Evolutionary conservation across 345 rosid genomes (phyloP).

Genomic region (Draba incana): DNA sequence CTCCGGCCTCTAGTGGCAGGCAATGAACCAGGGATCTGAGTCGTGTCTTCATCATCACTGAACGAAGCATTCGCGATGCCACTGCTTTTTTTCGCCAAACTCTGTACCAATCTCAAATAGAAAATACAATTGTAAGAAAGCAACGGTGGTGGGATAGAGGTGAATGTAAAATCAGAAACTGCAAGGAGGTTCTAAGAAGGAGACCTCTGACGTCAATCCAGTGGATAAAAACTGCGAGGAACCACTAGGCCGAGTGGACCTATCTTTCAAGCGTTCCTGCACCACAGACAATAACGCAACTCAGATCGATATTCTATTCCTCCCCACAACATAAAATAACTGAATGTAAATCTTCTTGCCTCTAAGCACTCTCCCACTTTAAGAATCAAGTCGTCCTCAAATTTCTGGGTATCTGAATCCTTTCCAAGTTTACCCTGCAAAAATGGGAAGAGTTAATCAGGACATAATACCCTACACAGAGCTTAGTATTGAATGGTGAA

Average conservation of each 20-base stretch:
- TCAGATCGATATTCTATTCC: conserved; percentile 25
- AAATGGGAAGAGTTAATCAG: conserved; percentile 22
- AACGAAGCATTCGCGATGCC: conserved; percentile 69
- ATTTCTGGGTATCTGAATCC: conserved; percentile 65
- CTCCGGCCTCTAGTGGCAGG: conserved; percentile 59
- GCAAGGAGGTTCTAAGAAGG: conserved; percentile 19
- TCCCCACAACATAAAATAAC: neutral
- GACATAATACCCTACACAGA: neutral
- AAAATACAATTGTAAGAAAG: conserved; percentile 31
- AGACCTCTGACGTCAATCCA: conserved; percentile 65
- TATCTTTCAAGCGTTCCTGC: conserved; percentile 89
- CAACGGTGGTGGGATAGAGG: conserved; percentile 12
- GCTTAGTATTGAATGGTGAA: conserved; percentile 1
- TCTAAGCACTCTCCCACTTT: conserved; percentile 95
- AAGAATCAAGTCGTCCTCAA: conserved; percentile 76
- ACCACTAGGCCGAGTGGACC: conserved; percentile 65
- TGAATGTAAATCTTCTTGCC: conserved; percentile 54
- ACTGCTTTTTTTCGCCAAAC: conserved; percentile 50
- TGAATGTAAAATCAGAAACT: conserved; percentile 26
- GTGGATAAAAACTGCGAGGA: conserved; percentile 53
- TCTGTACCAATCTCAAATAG: conserved; percentile 48
- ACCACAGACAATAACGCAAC: conserved; percentile 30
- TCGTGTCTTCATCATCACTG: conserved; percentile 89
- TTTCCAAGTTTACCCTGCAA: conserved; percentile 79
- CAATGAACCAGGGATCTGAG: conserved; percentile 41